Conservation (phyloP, 208 protist species). For the Novymonas esmeraldas region DNA sequence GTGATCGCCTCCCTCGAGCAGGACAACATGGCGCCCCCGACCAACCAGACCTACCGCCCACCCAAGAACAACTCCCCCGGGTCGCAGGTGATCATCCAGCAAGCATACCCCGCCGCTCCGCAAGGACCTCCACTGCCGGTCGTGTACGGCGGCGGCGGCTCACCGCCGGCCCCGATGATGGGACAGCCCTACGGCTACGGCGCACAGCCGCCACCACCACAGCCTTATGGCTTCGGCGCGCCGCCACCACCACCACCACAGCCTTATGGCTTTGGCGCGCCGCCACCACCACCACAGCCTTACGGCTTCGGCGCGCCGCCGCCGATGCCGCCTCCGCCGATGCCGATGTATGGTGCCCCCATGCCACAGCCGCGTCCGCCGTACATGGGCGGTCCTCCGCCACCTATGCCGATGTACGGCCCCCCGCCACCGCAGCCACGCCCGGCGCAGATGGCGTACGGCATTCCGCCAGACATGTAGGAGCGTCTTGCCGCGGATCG, state of each 20-base stretch:
- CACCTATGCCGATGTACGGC: slow-evolving; percentile 14
- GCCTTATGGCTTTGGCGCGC: slow-evolving; percentile 7
- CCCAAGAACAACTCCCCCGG: slow-evolving; percentile 16
- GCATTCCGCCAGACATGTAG: slow-evolving; percentile 33
- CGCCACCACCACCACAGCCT: slow-evolving; percentile 20
- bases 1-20: slow-evolving; percentile 36
- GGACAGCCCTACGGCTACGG: slow-evolving; percentile 2
- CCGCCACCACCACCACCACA: slow-evolving; percentile 15
- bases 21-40: slow-evolving; percentile 18
- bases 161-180: neutral
- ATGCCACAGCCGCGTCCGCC: slow-evolving; percentile 7
- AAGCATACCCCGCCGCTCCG: slow-evolving; percentile 16
- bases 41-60: slow-evolving; percentile 27
- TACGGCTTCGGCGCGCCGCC: slow-evolving; percentile 6
- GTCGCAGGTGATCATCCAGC: slow-evolving; percentile 4
- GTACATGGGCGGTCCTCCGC: slow-evolving; percentile 17
- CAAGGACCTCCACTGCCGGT: slow-evolving; percentile 26
- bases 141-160: slow-evolving; percentile 15
- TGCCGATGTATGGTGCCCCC: slow-evolving; percentile 23
- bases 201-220: slow-evolving; percentile 6
- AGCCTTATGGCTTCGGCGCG: slow-evolving; percentile 6
- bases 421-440: slow-evolving; percentile 8
- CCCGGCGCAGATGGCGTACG: slow-evolving; percentile 32
- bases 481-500: no score
- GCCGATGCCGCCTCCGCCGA: slow-evolving; percentile 10